phyloP scores from a whole-genome alignment of 2,329 filamentous ascomycete species.

The Claviceps pusilla region DNA sequence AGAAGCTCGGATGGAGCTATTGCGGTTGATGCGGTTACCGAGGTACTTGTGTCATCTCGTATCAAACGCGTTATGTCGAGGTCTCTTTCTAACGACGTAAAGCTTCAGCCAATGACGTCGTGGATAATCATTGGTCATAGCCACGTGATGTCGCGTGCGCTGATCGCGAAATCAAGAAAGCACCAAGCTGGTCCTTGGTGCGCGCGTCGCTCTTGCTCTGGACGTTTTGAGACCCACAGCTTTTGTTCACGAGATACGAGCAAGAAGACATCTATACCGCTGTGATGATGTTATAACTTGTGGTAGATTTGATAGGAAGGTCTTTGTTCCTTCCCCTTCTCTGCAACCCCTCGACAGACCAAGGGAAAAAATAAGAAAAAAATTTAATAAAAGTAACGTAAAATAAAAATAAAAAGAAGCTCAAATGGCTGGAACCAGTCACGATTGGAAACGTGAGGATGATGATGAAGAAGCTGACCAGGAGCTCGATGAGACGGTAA shows the following conservation, averaged over 20 bases:
- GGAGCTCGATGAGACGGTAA: conserved; percentile 47
- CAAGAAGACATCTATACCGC: background rate
- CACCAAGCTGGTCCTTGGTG: too few relatives aligned
- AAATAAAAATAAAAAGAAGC: background rate
- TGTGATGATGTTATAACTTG: background rate
- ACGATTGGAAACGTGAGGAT: conserved; percentile 33
- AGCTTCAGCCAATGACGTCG: conserved; percentile 13
- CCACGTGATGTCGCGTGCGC: conserved; percentile 19
- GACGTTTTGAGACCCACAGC: background rate
- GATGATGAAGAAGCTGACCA: conserved; percentile 51
- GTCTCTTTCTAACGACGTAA: conserved; percentile 5
- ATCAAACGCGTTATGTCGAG: background rate
- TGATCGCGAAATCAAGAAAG: conserved; percentile 6
- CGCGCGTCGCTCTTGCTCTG: background rate
- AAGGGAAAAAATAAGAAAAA: background rate
- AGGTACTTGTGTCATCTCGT: background rate
- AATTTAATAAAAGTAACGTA: too few relatives aligned
- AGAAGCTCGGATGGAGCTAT: background rate
- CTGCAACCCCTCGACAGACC: background rate
- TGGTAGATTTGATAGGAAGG: background rate
- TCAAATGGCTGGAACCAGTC: conserved; percentile 19
- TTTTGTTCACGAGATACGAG: background rate
- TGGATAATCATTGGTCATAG: conserved; percentile 8
- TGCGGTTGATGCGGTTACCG: background rate
- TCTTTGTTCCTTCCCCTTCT: background rate